phyloP scores from a whole-genome alignment of 2,329 filamentous ascomycete species.

The Botrytis fabae region DNA sequence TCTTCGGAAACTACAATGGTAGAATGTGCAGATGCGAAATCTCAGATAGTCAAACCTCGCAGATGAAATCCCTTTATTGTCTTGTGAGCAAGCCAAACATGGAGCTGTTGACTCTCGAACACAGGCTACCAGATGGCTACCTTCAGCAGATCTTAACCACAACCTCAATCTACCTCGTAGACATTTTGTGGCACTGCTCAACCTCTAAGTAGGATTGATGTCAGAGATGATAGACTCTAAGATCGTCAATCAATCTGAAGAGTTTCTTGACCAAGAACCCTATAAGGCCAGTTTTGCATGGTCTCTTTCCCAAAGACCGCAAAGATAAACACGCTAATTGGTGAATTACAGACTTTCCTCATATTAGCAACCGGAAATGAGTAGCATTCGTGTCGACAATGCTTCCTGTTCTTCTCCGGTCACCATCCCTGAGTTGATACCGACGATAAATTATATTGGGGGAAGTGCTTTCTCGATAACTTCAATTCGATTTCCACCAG shows the following conservation, averaged over 20 bases:
- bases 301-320: rapidly evolving
- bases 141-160: neutral
- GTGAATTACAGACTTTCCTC: neutral
- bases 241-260: neutral
- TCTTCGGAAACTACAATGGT: neutral
- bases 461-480: neutral
- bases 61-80: neutral
- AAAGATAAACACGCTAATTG: neutral
- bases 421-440: no score
- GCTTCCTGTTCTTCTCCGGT: no score
- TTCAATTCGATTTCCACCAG: neutral
- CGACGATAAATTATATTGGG: no score
- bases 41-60: neutral
- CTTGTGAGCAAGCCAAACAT: neutral
- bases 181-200: neutral
- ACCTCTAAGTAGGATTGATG: neutral
- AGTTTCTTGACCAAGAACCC: neutral
- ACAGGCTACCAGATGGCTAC: neutral
- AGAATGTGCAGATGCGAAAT: neutral
- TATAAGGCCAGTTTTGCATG: neutral
- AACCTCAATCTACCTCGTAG: rapidly evolving
- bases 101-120: neutral
- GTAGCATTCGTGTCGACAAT: neutral
- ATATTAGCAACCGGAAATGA: rapidly evolving
- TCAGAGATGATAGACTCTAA: rapidly evolving